These are phyloP conservation scores for Tinospora cordifolia DNA, from an alignment of 164 flowering plant species.

Conservation along the genomic window DNA sequence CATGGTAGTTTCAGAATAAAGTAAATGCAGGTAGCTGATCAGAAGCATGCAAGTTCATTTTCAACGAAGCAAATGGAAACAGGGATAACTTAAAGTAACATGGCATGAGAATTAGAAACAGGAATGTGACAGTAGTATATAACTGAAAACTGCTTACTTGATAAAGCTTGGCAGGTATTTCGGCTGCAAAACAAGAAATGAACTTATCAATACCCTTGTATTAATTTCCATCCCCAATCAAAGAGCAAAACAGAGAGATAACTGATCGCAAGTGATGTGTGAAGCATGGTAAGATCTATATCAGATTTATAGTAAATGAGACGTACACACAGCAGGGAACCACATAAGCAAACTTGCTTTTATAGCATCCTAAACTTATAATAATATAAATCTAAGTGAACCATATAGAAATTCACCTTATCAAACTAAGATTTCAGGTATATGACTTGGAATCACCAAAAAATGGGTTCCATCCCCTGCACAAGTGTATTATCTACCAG, in stretches of 20 bases:
- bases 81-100: neutral
- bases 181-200: slow-evolving; percentile 55
- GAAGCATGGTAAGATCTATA: neutral
- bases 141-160: slow-evolving; percentile 44
- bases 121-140: neutral
- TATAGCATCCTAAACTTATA: neutral
- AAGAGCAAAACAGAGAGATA: neutral
- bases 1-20: neutral
- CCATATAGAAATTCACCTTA: neutral
- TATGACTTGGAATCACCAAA: neutral
- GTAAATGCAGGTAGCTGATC: neutral
- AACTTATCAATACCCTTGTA: slow-evolving; percentile 17
- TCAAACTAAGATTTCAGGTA: neutral
- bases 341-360: neutral
- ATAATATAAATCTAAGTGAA: neutral
- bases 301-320: neutral
- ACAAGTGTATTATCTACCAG: neutral
- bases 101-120: neutral
- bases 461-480: neutral
- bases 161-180: slow-evolving; percentile 93
- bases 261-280: neutral
- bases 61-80: neutral
- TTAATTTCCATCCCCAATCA: slow-evolving; percentile 9
- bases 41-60: neutral
- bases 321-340: neutral